Conservation (phyloP, 2,329 filamentous ascomycete genomes). For the Cercospora sp. region DNA sequence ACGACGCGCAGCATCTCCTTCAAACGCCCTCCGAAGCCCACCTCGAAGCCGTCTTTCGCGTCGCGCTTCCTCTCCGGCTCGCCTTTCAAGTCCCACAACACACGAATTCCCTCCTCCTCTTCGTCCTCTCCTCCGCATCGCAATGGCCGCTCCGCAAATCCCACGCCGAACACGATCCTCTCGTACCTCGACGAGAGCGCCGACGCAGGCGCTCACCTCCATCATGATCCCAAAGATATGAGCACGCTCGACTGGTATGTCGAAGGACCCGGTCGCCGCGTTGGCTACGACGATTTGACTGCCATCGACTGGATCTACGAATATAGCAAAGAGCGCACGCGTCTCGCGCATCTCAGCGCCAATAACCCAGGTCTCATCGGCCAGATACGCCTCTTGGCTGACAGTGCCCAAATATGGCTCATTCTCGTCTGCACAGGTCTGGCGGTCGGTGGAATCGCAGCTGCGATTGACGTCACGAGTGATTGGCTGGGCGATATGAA, state of each 20-base stretch:
- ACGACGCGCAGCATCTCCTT: constrained; percentile 58
- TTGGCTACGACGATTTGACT: constrained; percentile 93
- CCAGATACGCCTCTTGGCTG: constrained; percentile 69
- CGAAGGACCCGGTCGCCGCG: constrained; percentile 83
- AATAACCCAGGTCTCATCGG: constrained; percentile 70
- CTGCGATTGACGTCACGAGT: constrained; percentile 83
- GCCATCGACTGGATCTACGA: constrained; percentile 99
- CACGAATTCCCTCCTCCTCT: constrained; percentile 36
- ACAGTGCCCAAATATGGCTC: constrained; percentile 89
- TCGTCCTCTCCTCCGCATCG: constrained; percentile 33
- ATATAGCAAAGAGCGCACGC: constrained; percentile 91
- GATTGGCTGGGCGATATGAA: constrained; percentile 95
- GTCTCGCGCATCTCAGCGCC: constrained; percentile 73
- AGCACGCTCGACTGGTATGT: constrained; percentile 74
- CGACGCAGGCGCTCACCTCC: constrained; percentile 40
- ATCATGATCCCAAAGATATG: constrained; percentile 47
- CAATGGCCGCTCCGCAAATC: constrained; percentile 37
- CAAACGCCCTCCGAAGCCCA: constrained; percentile 65
- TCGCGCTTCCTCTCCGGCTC: constrained; percentile 48
- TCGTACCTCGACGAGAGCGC: constrained; percentile 45
- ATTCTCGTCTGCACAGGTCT: constrained; percentile 83
- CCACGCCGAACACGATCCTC: constrained; percentile 41
- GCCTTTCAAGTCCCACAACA: constrained; percentile 38
- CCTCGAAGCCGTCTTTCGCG: constrained; percentile 40
- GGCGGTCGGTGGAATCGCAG: constrained; percentile 79